Percentiles rank a stretch among this genome's conserved stretches.
phyloP scores from a whole-genome alignment of 2,329 filamentous ascomycete genomes.

The Akanthomyces dipterigenus region DNA sequence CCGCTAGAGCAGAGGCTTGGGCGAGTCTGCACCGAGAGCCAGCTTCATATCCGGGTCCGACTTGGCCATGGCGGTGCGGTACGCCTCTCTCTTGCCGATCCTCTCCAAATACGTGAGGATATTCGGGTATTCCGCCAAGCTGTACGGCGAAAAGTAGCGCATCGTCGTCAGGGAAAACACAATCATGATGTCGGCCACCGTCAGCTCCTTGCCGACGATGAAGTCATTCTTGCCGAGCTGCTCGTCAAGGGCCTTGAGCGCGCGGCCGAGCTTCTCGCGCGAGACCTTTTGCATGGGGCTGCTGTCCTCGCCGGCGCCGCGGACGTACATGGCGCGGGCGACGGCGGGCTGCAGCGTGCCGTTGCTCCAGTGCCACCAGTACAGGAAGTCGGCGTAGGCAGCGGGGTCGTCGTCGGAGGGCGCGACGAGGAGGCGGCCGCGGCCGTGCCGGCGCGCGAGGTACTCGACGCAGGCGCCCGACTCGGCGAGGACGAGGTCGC shows the following conservation, averaged over 20 bases:
- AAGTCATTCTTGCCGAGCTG: constrained; percentile 42
- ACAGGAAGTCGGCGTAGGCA: constrained; percentile 55
- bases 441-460: constrained; percentile 47
- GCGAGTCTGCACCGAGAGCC: constrained; percentile 20
- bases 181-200: constrained; percentile 59
- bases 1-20: neutral
- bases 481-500: constrained; percentile 49
- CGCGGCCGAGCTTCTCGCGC: constrained; percentile 24
- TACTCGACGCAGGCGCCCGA: constrained; percentile 56
- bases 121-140: constrained; percentile 33
- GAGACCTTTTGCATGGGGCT: constrained; percentile 25
- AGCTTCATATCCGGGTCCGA: constrained; percentile 39
- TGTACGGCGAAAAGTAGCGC: constrained; percentile 42
- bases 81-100: constrained; percentile 37
- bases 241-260: constrained; percentile 36
- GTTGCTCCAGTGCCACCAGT: constrained; percentile 57
- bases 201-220: constrained; percentile 56
- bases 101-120: constrained; percentile 41
- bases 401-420: constrained; percentile 36
- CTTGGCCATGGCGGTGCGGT: constrained; percentile 40
- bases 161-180: constrained; percentile 56
- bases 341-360: constrained; percentile 36
- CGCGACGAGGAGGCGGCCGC: constrained; percentile 39
- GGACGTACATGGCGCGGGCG: constrained; percentile 30
- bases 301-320: constrained; percentile 4